Conservation (phyloP, 1,284 basidiomycete genomes). For the Marasmius fiardii region DNA sequence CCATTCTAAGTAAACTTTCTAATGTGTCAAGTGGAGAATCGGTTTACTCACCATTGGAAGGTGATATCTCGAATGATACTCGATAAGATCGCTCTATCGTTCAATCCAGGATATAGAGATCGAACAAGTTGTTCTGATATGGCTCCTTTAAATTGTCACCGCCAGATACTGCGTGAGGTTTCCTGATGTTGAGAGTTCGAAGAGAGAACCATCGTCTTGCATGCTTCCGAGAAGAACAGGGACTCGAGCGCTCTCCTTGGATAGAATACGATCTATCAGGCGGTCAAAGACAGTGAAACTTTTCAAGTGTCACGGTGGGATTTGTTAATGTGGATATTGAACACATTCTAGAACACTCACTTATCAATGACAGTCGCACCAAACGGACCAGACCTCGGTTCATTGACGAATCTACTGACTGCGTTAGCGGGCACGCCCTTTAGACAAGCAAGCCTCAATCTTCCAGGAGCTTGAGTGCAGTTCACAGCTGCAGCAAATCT, state of each 20-base stretch:
- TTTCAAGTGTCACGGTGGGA: too few relatives aligned
- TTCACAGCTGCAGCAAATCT: too few relatives aligned
- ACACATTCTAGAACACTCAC: background rate
- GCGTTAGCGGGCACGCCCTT: too few relatives aligned
- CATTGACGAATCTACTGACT: too few relatives aligned
- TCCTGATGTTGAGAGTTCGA: constrained; percentile 6
- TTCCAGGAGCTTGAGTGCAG: too few relatives aligned
- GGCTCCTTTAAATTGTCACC: background rate
- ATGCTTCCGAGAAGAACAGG: constrained; percentile 15
- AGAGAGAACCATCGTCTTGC: constrained; percentile 17
- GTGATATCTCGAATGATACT: constrained; percentile 9
- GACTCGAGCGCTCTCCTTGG: constrained; percentile 10
- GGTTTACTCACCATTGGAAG: constrained; percentile 11
- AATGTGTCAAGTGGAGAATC: too few relatives aligned
- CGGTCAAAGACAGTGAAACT: constrained; percentile 15
- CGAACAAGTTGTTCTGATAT: constrained; percentile 8
- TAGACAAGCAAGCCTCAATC: too few relatives aligned
- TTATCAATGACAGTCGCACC: background rate
- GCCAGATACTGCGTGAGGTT: constrained; percentile 13
- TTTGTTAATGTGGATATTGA: background rate
- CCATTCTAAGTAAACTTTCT: too few relatives aligned
- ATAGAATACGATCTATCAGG: constrained; percentile 10
- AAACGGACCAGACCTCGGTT: background rate
- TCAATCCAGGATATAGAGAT: constrained; percentile 14
- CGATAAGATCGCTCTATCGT: constrained; percentile 8